Evolutionary conservation across 768 basidiomycete species (phyloP), one percentile per base, ranked within the genome.

Genomic region (Suillus clintonianus): DNA sequence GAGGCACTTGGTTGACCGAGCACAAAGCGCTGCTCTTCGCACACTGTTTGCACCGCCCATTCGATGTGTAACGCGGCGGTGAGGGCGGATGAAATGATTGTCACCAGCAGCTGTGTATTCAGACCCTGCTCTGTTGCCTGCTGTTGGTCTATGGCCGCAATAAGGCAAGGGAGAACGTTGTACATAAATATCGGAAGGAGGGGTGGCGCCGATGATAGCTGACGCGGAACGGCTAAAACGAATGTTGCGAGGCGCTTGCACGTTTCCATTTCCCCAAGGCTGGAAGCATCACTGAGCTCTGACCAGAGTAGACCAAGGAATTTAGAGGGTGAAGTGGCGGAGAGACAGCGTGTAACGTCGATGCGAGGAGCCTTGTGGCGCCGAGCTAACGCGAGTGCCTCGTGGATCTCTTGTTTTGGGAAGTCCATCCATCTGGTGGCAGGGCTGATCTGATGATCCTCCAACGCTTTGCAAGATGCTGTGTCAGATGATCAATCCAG

Each of bases 161-260:
- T 82, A 54, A 93, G 70, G 19, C 81, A 78, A 3, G 91, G 92
- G 15, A 90, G 72, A n/a, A 89, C 75, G 62, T 85, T 78, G 71
- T 90, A 86, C 65, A 92, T 70, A 73, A 93, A 94, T 34, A 91
- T 82, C 0, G 91, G 91, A 24, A 94, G 79, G 7, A 94, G 80
- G 2, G 91, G 90, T 1, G 88, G 87, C 5, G 76, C 74, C 11
- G 74, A 76, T 10, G 83, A 72, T 30, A 57, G 39, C 22, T 79
- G 76, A 27, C 85, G 85, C 47, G 91, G 90, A 65, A 80, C 85
- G 34, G 87, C 84, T 43, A 94, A 80, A 43, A 87, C 82, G 72
- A 88, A 91, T 0, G 89, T 89, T 54, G 86, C 85, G 32, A 93
- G 76, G 47, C 90, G 83, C 60, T 86, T 81, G 71, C 85, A 85